Conservation (phyloP, 1,139 yeast genomes). For the Zygosaccharomyces sapae region DNA sequence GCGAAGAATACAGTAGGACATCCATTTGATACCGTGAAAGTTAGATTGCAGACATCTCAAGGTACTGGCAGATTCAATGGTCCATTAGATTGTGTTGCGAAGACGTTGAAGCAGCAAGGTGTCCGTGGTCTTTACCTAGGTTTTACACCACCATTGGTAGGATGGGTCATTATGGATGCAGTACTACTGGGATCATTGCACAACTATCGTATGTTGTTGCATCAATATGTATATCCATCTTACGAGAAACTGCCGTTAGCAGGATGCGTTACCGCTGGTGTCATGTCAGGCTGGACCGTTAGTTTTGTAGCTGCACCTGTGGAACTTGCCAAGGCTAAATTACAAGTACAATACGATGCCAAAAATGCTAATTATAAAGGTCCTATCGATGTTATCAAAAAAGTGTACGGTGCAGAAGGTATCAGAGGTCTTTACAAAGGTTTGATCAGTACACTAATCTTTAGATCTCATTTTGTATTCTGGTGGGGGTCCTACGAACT, state of each 20-base stretch:
- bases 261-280: conserved; percentile 79
- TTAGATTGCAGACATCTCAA: conserved; percentile 77
- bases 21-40: conserved; percentile 89
- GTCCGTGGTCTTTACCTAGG: conserved; percentile 76
- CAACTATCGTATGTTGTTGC: conserved; percentile 63
- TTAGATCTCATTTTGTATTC: conserved; percentile 78
- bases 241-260: conserved; percentile 57
- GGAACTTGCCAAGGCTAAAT: conserved; percentile 81
- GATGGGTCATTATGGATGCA: conserved; percentile 92
- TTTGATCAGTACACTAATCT: conserved; percentile 74
- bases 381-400: conserved; percentile 62
- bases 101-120: conserved; percentile 73
- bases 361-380: conserved; percentile 65
- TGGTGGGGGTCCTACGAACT: conserved; percentile 95
- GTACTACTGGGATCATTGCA: conserved; percentile 85
- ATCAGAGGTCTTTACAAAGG: conserved; percentile 75
- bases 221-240: conserved; percentile 58
- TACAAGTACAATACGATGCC: conserved; percentile 87
- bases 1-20: conserved; percentile 89
- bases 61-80: conserved; percentile 62
- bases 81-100: conserved; percentile 72
- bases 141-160: conserved; percentile 85
- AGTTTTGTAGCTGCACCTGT: conserved; percentile 93
- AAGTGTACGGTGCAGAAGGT: conserved; percentile 52
- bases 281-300: conserved; percentile 81